Evolutionary conservation across 116 monocot species (phyloP).

Genomic region (Papilionanthe hybrid): DNA sequence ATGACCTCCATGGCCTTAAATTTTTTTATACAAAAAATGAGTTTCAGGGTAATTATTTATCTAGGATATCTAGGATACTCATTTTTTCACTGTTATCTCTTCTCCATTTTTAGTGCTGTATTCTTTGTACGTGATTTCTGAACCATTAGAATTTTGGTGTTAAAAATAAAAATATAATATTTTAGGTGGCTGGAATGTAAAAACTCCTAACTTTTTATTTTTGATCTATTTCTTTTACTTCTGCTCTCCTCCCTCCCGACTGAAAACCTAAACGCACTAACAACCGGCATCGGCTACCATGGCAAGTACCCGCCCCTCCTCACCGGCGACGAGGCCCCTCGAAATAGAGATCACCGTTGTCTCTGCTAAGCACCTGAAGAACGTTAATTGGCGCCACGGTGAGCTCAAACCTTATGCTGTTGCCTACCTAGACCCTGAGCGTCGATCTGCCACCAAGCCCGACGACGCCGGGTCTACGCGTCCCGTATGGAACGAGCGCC

Average conservation of each 20-base stretch:
- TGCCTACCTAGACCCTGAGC: constrained; percentile 41
- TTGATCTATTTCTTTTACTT: not conserved
- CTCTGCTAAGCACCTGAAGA: constrained; percentile 75
- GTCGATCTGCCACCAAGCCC: constrained; percentile 48
- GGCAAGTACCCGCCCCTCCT: constrained; percentile 15
- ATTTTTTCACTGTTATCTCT: too few relatives aligned
- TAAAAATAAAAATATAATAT: too few relatives aligned
- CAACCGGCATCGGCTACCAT: not conserved
- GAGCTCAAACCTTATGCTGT: constrained; percentile 72
- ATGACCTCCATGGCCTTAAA: too few relatives aligned
- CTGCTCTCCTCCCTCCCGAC: not conserved
- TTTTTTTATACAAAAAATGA: too few relatives aligned
- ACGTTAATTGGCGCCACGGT: constrained; percentile 83
- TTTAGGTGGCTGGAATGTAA: too few relatives aligned
- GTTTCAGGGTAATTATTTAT: too few relatives aligned
- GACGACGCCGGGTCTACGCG: constrained; percentile 43
- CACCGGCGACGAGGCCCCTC: constrained; percentile 14
- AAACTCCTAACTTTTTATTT: not conserved
- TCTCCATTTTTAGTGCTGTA: too few relatives aligned
- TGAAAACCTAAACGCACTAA: not conserved
- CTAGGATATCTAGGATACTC: too few relatives aligned
- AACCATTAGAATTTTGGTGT: too few relatives aligned
- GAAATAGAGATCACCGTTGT: constrained; percentile 50
- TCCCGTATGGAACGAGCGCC: constrained; percentile 75
- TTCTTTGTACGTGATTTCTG: too few relatives aligned